Base-by-base conservation (phyloP, 352 stramenopile species). In the Pythium aristosporum region DNA sequence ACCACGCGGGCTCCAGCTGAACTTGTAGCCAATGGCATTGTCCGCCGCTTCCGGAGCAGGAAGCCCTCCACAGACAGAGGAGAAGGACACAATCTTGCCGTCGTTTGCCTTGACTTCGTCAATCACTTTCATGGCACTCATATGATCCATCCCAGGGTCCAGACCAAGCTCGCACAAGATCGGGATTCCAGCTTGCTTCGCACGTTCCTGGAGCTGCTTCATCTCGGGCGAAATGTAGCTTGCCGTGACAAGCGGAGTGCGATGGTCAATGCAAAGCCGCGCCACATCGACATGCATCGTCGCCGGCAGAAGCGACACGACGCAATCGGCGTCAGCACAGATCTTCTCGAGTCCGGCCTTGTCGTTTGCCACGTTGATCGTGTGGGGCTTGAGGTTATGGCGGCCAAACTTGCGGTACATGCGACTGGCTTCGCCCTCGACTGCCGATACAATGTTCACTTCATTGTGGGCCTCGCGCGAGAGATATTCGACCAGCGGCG, bases 11-110 rank as follows among this genome's bases (percentile, higher is more conserved):
- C 87, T 98, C 96, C 96, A 99, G 59, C 91, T 98, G 70, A 99
- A 98, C 75, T 99, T 99, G 81, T 99, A 99, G 23, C 88, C 89
- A 50, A 98, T 94, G 21, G 94, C 86, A 65, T 98, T 99, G 69
- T 98, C 88, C 5, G 92, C 94, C 4, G 93, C 94, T 73, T 98
- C 94, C 7, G 96, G 96, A 2, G 96, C 91, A 44, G 94, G 94
- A 7, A 99, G 77, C 32, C 96, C 96, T 37, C 96, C 96, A 72
- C 95, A 98, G 15, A 98, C 87, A 20, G 93, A 98, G 34, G 85
- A 94, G 73, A 99, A 98, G 23, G 79, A 92, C 34, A 88, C 73
- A 48, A 99, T 79, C 53, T 85, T 88, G 25, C 95, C 96, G 51
- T 87, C 91, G 21, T 91, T 75, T 6, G 82, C 78, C 48, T 98